Base-by-base conservation (phyloP, 2,329 filamentous ascomycete genomes). In the Aureobasidium namibiae region DNA sequence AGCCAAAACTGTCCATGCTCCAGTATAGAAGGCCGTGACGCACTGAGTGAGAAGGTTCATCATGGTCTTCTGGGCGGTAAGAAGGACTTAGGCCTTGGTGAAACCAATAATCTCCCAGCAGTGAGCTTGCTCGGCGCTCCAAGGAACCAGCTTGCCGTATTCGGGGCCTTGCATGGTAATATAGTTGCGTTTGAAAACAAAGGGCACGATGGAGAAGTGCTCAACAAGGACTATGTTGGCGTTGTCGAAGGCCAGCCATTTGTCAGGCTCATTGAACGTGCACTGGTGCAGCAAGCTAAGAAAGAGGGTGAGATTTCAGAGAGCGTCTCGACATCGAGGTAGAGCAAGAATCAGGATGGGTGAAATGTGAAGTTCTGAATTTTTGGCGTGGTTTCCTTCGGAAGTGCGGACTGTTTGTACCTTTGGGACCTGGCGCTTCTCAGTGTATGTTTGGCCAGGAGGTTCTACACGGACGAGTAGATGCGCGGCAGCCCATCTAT, bases 191-290 rank as follows among this genome's bases (percentile, higher is more conserved):
- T 56, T 33, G 38, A 56, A 56, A 1, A 24, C 13, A 13, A 23
- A 21, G 24, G 24, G 14, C 2, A 45, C 36, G 1, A 56, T 34
- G 13, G n/a, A 21, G 41, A 67, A 46, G 36, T 38, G 34, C n/a
- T 41, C 41, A 23, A 33, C 54, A 8, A 58, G 33, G 42, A 65
- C 18, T 0, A 63, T 18, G 36, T 63, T 61, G 41, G 61, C 60
- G 34, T 42, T 42, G 53, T 66, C 63, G 21, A 61, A 63, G 13
- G 44, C 2, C 1, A 61, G 36, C 65, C 65, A 65, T 1, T 61
- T 48, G 3, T 48, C 31, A 1, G 63, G 57, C 6, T 41, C n/a
- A 10, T 16, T 53, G 5, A 46, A 14, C 2, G 62, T 60, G 18
- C 63, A 61, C 18, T 63, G 34, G 31, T 61, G 57, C 7, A 66